phyloP scores from a whole-genome alignment of 2,329 filamentous ascomycete genomes.

The Ophiostoma perfectum region DNA sequence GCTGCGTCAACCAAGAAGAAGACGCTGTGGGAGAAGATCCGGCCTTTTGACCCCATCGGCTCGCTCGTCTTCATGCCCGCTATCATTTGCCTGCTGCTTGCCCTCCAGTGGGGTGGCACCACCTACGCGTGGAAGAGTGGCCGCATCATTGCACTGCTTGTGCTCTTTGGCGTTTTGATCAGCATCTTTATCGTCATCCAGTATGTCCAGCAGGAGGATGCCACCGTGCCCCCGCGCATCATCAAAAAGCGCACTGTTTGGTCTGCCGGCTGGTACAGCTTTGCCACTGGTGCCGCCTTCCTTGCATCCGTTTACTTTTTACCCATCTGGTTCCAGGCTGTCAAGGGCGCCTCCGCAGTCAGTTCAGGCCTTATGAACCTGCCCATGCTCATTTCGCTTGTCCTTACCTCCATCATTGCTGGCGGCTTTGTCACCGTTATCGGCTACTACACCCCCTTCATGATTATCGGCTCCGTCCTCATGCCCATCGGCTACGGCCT shows the following conservation, averaged over 20 bases:
- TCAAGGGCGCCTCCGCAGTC: slow-evolving; percentile 34
- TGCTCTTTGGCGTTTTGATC: slow-evolving; percentile 33
- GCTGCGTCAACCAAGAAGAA: background rate
- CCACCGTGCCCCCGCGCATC: slow-evolving; percentile 40
- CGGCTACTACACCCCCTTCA: slow-evolving; percentile 39
- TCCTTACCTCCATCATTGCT: slow-evolving; percentile 30
- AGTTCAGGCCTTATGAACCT: slow-evolving; percentile 35
- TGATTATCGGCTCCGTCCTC: slow-evolving; percentile 36
- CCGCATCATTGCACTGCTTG: slow-evolving; percentile 37
- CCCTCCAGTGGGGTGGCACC: slow-evolving; percentile 41
- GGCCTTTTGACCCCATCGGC: slow-evolving; percentile 25
- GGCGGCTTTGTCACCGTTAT: slow-evolving; percentile 32
- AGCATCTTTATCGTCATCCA: slow-evolving; percentile 34
- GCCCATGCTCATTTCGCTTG: slow-evolving; percentile 32
- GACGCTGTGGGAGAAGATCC: slow-evolving; percentile 26
- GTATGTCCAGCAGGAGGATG: slow-evolving; percentile 33
- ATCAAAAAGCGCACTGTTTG: slow-evolving; percentile 37
- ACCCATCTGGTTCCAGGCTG: slow-evolving; percentile 37
- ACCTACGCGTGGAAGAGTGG: slow-evolving; percentile 28
- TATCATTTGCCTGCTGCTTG: slow-evolving; percentile 42
- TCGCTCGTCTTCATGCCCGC: slow-evolving; percentile 27
- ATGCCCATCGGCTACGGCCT: slow-evolving; percentile 47
- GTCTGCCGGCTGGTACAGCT: slow-evolving; percentile 33
- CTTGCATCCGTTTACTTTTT: slow-evolving; percentile 29
- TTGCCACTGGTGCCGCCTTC: slow-evolving; percentile 34